Evolutionary conservation across 495 filamentous ascomycete species (phyloP).

Genomic region (Xylaria longipes): DNA sequence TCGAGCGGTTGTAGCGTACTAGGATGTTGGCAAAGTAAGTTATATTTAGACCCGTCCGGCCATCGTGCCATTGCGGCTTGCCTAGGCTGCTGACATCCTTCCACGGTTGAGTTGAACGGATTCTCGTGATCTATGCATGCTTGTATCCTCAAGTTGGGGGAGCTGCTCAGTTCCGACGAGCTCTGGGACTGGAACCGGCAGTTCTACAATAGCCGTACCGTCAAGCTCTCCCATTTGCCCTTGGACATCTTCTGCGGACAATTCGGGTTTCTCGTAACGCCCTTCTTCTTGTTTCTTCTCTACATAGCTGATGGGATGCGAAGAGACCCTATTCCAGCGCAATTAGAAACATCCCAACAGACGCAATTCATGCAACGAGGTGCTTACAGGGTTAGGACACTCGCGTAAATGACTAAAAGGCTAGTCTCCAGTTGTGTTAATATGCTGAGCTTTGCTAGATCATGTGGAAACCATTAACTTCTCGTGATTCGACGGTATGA

Average conservation of each 20-base stretch:
- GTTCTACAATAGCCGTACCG: background rate
- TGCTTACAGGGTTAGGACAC: background rate
- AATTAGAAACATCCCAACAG: background rate
- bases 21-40: too few relatives aligned
- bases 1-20: too few relatives aligned
- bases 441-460: background rate
- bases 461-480: background rate
- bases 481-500: background rate
- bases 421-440: background rate
- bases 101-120: background rate
- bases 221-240: background rate
- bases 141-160: background rate
- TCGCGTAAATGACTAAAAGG: background rate
- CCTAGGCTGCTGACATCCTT: too few relatives aligned
- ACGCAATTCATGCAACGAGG: background rate
- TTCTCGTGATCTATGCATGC: background rate
- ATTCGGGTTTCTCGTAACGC: conserved; percentile 7
- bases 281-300: background rate
- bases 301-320: background rate
- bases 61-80: too few relatives aligned
- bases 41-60: too few relatives aligned
- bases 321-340: background rate
- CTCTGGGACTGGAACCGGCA: background rate
- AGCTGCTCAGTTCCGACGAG: background rate
- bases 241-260: background rate